Percentiles rank a stretch among this genome's conserved stretches.
These are phyloP conservation scores for Penicillium desertorum DNA, from an alignment of 495 filamentous ascomycete species.

Conservation along the genomic window DNA sequence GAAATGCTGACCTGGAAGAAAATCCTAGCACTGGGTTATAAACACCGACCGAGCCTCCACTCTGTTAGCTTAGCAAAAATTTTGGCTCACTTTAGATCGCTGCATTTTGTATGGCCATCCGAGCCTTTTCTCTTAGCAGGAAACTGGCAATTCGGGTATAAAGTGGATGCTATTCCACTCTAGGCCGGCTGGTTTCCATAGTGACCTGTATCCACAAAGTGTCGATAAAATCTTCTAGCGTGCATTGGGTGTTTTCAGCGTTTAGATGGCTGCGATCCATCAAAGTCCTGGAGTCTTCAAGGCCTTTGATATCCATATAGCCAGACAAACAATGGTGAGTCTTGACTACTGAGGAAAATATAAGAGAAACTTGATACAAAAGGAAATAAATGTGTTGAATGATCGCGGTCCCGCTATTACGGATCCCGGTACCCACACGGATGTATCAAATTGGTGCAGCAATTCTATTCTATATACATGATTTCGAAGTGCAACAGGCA, in stretches of 20 bases:
- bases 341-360: no score
- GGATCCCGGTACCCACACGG: slow-evolving; percentile 1
- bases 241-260: no score
- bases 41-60: neutral
- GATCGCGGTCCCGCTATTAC: neutral
- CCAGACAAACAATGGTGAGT: no score
- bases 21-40: neutral
- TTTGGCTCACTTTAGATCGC: neutral
- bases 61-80: neutral
- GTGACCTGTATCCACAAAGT: neutral
- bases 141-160: neutral
- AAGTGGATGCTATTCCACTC: slow-evolving; percentile 6
- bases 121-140: neutral
- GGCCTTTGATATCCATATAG: no score
- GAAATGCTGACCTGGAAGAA: neutral
- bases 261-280: no score
- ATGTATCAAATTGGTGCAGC: neutral
- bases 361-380: neutral
- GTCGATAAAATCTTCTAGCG: no score
- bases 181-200: neutral
- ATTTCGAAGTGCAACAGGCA: neutral
- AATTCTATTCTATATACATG: neutral
- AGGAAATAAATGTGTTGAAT: neutral
- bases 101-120: neutral
- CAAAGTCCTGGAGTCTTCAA: no score